Conservation (phyloP, 495 filamentous ascomycete genomes). For the Daldinia childiae region DNA sequence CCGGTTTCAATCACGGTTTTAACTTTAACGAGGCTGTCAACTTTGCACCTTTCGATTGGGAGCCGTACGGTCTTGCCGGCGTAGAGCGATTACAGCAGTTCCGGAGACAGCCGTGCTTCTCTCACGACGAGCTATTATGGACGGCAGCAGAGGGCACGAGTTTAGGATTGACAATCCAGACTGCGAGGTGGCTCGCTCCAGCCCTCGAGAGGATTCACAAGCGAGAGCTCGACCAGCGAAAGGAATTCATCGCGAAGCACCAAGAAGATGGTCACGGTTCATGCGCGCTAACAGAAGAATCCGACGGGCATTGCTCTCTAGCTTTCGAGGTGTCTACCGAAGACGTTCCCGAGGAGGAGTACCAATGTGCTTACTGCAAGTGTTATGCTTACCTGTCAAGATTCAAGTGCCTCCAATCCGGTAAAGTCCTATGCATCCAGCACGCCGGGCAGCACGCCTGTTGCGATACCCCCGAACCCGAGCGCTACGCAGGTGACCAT, state of each 20-base stretch:
- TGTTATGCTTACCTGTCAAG: constrained; percentile 90
- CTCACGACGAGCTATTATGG: constrained; percentile 94
- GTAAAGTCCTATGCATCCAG: constrained; percentile 78
- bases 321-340: constrained; percentile 66
- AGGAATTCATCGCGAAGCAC: constrained; percentile 72
- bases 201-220: constrained; percentile 79
- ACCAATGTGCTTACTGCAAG: constrained; percentile 92
- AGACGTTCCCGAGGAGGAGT: constrained; percentile 87
- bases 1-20: constrained; percentile 95
- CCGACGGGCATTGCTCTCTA: constrained; percentile 52
- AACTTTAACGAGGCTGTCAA: constrained; percentile 99
- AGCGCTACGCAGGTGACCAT: constrained; percentile 67
- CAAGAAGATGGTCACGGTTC: constrained; percentile 58
- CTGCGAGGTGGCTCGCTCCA: constrained; percentile 91
- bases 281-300: constrained; percentile 57
- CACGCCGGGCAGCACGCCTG: constrained; percentile 84
- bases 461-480: constrained; percentile 71
- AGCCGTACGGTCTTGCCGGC: constrained; percentile 87
- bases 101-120: constrained; percentile 93
- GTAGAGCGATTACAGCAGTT: constrained; percentile 89
- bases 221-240: constrained; percentile 75
- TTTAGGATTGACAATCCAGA: constrained; percentile 83
- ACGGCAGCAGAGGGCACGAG: constrained; percentile 75
- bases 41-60: constrained; percentile 97
- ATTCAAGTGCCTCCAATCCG: constrained; percentile 80